Evolutionary conservation across 2,329 filamentous ascomycete species (phyloP).

Genomic region (Neofusicoccum parvum): DNA sequence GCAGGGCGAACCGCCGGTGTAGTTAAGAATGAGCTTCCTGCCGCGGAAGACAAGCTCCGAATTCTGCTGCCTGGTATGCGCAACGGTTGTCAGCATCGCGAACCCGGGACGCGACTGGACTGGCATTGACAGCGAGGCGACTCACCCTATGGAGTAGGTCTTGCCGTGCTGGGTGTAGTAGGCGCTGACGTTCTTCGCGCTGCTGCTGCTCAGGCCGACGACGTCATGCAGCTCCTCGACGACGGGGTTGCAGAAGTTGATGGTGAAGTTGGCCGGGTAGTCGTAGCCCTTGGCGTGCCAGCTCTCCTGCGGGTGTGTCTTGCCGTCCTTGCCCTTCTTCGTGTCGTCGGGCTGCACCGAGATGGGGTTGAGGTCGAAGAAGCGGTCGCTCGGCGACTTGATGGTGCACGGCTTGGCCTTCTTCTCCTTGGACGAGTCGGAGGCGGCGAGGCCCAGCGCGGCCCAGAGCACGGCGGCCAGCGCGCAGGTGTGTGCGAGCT

Average conservation of each 20-base stretch:
- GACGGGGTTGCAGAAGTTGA: constrained; percentile 81
- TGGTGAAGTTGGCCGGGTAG: constrained; percentile 77
- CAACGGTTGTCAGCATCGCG: neutral
- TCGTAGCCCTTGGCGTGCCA: constrained; percentile 72
- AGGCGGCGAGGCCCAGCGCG: constrained; percentile 37
- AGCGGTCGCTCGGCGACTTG: constrained; percentile 62
- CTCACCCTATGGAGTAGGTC: constrained; percentile 74
- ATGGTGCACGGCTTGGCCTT: constrained; percentile 62
- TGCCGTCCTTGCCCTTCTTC: constrained; percentile 45
- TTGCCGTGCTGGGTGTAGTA: constrained; percentile 70
- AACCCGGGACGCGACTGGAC: no score
- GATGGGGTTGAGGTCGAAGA: constrained; percentile 65
- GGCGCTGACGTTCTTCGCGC: constrained; percentile 76
- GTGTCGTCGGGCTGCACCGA: constrained; percentile 49
- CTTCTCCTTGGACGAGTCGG: constrained; percentile 46
- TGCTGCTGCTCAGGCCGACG: constrained; percentile 62
- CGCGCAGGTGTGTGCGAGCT: constrained; percentile 30
- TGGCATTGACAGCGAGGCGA: constrained; percentile 19
- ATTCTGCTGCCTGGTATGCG: constrained; percentile 54
- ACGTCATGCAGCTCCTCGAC: constrained; percentile 66
- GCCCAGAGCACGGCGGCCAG: constrained; percentile 37
- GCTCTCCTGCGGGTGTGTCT: constrained; percentile 61
- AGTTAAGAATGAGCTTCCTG: constrained; percentile 61
- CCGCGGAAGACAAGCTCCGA: constrained; percentile 61
- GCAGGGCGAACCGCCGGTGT: constrained; percentile 54